Conservation (phyloP, 1,139 yeast species). For the Debaryomyces coudertii region DNA sequence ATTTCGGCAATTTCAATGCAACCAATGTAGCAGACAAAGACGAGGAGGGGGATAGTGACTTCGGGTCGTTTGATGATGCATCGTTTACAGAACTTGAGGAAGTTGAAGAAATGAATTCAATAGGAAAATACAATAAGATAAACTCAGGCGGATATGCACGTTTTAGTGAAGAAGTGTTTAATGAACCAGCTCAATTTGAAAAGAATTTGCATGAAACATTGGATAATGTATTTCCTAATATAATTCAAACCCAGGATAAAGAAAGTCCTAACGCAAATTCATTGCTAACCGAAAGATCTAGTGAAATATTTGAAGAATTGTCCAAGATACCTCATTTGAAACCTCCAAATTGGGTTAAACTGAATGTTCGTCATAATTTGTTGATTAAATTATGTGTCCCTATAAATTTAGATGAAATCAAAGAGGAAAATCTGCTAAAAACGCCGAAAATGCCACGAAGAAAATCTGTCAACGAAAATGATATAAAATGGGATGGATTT, state of each 20-base stretch:
- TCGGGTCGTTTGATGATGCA: slow-evolving; percentile 48
- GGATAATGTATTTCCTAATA: slow-evolving; percentile 24
- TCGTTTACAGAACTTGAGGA: slow-evolving; percentile 37
- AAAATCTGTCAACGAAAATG: slow-evolving; percentile 31
- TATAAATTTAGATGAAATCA: slow-evolving; percentile 53
- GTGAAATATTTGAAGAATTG: slow-evolving; percentile 35
- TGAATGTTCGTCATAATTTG: slow-evolving; percentile 58
- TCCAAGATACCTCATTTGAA: slow-evolving; percentile 46
- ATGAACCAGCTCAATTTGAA: slow-evolving; percentile 18
- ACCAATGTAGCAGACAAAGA: slow-evolving; percentile 12
- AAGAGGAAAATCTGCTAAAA: slow-evolving; percentile 8
- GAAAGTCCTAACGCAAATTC: neutral
- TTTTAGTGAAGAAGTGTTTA: slow-evolving; percentile 20
- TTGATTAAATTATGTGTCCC: slow-evolving; percentile 63
- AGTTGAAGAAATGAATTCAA: slow-evolving; percentile 7
- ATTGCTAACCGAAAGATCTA: slow-evolving; percentile 31
- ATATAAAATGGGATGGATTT: slow-evolving; percentile 38
- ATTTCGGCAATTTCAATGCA: neutral
- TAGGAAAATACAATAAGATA: neutral
- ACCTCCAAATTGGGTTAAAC: slow-evolving; percentile 61
- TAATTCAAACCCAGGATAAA: neutral
- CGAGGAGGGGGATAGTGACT: slow-evolving; percentile 38
- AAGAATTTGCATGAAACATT: slow-evolving; percentile 23
- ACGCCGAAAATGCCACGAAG: slow-evolving; percentile 17
- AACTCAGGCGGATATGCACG: slow-evolving; percentile 4